Base-by-base conservation (phyloP, 352 stramenopile species). In the Pythium rishiriense region DNA sequence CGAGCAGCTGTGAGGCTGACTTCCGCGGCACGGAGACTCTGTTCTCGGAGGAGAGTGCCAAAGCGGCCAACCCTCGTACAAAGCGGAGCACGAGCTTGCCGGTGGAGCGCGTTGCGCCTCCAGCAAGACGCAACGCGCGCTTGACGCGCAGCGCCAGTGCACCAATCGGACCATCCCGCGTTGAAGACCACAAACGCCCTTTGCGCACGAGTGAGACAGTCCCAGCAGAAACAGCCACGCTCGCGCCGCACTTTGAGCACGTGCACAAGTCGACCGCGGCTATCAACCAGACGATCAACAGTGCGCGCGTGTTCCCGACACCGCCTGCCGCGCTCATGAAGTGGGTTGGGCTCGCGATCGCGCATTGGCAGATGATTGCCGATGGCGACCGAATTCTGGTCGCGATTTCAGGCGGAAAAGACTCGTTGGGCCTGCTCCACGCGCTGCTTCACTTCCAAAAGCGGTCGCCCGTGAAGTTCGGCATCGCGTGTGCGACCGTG, bases 371-470 rank as follows among this genome's bases (percentile, higher is more conserved):
- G 51, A 98, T 98, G 91, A 93, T 98, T 39, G 55, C 97, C 57
- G 85, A 97, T 42, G 95, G 95, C n/a, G 96, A 98, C 78, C 73
- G 87, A 6, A 75, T 99, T 24, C 70, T 98, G n/a, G 70, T 98
- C 17, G 96, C 90, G 3, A 66, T 99, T 0, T 98, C 88, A 8
- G 96, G 96, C 39, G 96, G 96, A 26, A 99, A 99, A 77, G 96
- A 99, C 73, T 98, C 89, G 29, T 70, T 99, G n/a, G 88, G 73
- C 39, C 75, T 98, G 48, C 74, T 99, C 28, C 96, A 99, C 72
- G 87, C 94, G 50, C 74, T 99, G 21, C 72, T 98, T 7, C 77
- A 96, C 64, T 80, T 98, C 45, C 83, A 98, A 60, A 87, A 89
- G 53, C 88, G 90, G 37, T 71, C 93, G 25, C 93, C 93, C 0